Evolutionary conservation across 139 green algal species (phyloP), one percentile per base, ranked within the genome.

Genomic region (Edaphochlamys debaryana): DNA sequence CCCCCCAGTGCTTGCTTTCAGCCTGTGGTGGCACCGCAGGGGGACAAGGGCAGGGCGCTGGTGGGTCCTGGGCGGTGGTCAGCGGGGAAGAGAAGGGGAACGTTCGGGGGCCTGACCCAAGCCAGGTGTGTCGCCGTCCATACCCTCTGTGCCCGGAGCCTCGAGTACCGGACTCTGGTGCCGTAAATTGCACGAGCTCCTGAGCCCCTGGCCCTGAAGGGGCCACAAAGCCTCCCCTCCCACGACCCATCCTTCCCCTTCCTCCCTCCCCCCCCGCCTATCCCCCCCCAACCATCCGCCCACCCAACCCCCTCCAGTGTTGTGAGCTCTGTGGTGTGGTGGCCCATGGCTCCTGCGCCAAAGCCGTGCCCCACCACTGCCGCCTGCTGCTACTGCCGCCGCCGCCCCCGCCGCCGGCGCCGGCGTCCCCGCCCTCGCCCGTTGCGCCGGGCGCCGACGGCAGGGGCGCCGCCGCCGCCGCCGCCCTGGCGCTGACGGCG

Each of bases 291-390:
- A n/a, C n/a, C n/a, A n/a, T n/a, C n/a, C n/a, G n/a, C n/a, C n/a
- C n/a, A n/a, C n/a, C n/a, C n/a, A n/a, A n/a, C n/a, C n/a, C n/a
- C 36, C 63, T 86, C 27, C 67, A 90, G 63, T 86, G 79, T 79
- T 96, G 93, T 63, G 80, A 88, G 52, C 78, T 91, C 8, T 96
- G 94, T 78, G 91, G 92, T 5, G 56, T 91, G 6, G 86, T 91
- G 45, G 88, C 77, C n/a, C 94, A 96, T 75, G 84, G 90, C 45
- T 37, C 80, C 36, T 96, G 94, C 64, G 58, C 62, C 1, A 82
- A 86, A 15, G 64, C 84, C 20, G 87, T 90, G 30, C 48, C 85
- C 20, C 69, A 88, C 37, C 79, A 92, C 79, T 94, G 90, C 82
- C 78, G 89, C 17, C 30, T 81, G 60, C 75, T 81, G 62, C 80